Percentiles rank a stretch among this genome's conserved stretches.
Evolutionary conservation across 2,329 filamentous ascomycete genomes (phyloP).

Genomic region (Fusarium nurragi): DNA sequence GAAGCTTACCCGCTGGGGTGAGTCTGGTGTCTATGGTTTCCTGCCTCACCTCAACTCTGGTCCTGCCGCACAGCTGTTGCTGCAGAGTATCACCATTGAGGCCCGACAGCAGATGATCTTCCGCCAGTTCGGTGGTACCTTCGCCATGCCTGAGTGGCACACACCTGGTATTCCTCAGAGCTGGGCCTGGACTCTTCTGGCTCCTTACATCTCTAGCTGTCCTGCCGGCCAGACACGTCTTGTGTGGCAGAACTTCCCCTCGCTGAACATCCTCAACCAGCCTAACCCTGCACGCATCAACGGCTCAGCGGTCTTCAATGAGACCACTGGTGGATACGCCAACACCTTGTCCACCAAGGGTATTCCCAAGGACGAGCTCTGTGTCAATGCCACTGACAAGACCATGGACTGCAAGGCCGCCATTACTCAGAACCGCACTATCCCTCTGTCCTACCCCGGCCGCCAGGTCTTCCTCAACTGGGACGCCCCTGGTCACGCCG

Average conservation of each 20-base stretch:
- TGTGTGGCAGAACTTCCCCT: constrained; percentile 86
- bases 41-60: constrained; percentile 79
- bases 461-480: constrained; percentile 76
- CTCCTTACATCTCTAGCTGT: constrained; percentile 82
- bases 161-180: constrained; percentile 82
- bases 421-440: constrained; percentile 74
- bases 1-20: constrained; percentile 84
- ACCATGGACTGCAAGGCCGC: constrained; percentile 69
- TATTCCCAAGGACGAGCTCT: constrained; percentile 58
- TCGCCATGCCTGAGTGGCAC: constrained; percentile 87
- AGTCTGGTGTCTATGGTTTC: constrained; percentile 84
- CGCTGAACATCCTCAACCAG: constrained; percentile 76
- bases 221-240: constrained; percentile 77
- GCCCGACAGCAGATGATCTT: constrained; percentile 87
- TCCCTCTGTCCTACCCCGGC: constrained; percentile 78
- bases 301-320: constrained; percentile 68
- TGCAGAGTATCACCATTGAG: constrained; percentile 81
- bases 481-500: constrained; percentile 72
- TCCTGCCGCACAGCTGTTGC: constrained; percentile 75
- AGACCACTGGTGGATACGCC: constrained; percentile 69
- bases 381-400: constrained; percentile 64
- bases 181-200: constrained; percentile 84
- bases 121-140: constrained; percentile 81
- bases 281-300: constrained; percentile 77
- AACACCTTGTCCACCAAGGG: constrained; percentile 63